Conservation (phyloP, 139 green algal species). For the Monoraphidium neglectum region DNA sequence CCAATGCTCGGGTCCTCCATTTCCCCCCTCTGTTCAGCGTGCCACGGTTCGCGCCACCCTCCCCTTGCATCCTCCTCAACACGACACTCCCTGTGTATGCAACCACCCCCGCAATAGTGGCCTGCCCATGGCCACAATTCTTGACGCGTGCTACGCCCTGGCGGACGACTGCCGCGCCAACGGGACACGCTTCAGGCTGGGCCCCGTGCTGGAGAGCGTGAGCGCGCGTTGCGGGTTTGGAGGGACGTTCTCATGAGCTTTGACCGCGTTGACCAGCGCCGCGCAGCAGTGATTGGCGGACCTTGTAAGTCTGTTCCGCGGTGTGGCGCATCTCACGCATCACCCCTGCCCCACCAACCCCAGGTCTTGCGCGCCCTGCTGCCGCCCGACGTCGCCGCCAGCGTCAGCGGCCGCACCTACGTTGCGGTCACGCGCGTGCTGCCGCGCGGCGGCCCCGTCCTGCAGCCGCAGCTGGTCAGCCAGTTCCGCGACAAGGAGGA, state of each 20-base stretch:
- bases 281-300: too few species aligned
- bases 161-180: conserved; percentile 35
- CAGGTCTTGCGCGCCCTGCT: neutral
- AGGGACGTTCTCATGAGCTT: too few species aligned
- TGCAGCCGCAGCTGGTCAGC: conserved; percentile 49
- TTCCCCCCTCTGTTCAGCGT: too few species aligned
- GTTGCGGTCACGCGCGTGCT: conserved; percentile 21
- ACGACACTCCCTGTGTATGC: too few species aligned
- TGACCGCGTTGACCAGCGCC: too few species aligned
- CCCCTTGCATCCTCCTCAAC: too few species aligned
- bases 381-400: conserved; percentile 9
- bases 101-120: conserved; percentile 39
- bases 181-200: conserved; percentile 17
- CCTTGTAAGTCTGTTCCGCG: too few species aligned
- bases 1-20: too few species aligned
- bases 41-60: too few species aligned
- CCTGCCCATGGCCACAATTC: conserved; percentile 32
- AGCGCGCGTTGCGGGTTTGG: too few species aligned
- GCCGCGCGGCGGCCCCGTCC: neutral
- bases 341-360: neutral
- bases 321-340: neutral
- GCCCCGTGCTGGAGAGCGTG: conserved; percentile 14
- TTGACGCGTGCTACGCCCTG: conserved; percentile 36
- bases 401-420: conserved; percentile 2
- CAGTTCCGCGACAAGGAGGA: conserved; percentile 63